These are phyloP conservation scores for Tilletia setariae DNA, from an alignment of 1,284 basidiomycete species.

Conservation along the genomic window DNA sequence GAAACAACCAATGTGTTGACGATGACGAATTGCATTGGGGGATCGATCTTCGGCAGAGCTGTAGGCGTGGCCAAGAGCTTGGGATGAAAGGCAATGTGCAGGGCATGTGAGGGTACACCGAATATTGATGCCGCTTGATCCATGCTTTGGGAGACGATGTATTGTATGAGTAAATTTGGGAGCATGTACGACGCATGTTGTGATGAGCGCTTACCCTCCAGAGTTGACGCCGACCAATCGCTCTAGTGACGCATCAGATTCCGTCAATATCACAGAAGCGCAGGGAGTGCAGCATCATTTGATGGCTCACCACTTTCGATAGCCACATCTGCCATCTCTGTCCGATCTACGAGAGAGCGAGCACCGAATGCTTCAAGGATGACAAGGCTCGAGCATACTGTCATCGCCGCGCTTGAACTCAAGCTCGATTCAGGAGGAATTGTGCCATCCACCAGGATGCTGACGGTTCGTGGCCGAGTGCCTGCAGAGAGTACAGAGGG, in stretches of 20 bases:
- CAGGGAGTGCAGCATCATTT: no score
- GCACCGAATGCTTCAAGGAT: constrained; percentile 48
- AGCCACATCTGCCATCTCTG: constrained; percentile 48
- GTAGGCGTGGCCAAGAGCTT: constrained; percentile 31
- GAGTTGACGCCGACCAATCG: constrained; percentile 51
- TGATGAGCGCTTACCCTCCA: constrained; percentile 30
- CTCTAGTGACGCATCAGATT: constrained; percentile 16
- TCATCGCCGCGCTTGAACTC: constrained; percentile 51
- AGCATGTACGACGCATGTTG: no score
- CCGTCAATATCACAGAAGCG: background rate
- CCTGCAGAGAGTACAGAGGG: constrained; percentile 14
- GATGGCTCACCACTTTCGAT: constrained; percentile 38
- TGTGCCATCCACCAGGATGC: constrained; percentile 48
- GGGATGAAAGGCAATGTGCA: constrained; percentile 50
- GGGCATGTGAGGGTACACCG: constrained; percentile 37
- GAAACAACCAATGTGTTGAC: constrained; percentile 49
- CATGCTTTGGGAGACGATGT: constrained; percentile 26
- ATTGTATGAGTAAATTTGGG: background rate
- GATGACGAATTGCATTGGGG: constrained; percentile 38
- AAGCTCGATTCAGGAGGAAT: constrained; percentile 48
- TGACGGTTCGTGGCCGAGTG: constrained; percentile 30
- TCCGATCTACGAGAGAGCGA: constrained; percentile 33
- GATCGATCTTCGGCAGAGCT: constrained; percentile 27
- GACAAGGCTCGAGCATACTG: constrained; percentile 43
- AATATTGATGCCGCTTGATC: constrained; percentile 52